phyloP scores from a whole-genome alignment of 2,329 filamentous ascomycete genomes.

The Hysterium pulicare region DNA sequence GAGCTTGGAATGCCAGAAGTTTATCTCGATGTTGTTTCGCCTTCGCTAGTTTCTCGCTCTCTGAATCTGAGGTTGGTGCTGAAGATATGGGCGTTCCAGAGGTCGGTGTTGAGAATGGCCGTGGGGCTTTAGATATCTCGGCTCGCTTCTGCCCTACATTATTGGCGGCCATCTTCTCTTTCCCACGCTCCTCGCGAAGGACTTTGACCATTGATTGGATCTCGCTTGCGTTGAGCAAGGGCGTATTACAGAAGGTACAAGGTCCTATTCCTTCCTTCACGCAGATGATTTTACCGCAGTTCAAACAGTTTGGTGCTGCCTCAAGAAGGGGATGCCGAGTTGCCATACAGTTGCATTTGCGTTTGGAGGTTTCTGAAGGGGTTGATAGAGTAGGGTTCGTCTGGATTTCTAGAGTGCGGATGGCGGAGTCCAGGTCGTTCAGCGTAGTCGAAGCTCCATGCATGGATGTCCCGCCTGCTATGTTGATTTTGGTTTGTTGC shows the following conservation, averaged over 20 bases:
- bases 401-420: constrained; percentile 83
- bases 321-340: constrained; percentile 80
- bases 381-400: constrained; percentile 72
- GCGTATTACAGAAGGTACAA: constrained; percentile 82
- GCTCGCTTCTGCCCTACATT: constrained; percentile 65
- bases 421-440: constrained; percentile 69
- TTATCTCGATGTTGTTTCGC: constrained; percentile 78
- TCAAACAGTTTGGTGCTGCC: constrained; percentile 90
- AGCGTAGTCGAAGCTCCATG: constrained; percentile 73
- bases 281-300: constrained; percentile 92
- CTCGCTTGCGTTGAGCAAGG: constrained; percentile 68
- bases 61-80: constrained; percentile 36
- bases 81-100: constrained; percentile 32
- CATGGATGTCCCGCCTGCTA: constrained; percentile 77
- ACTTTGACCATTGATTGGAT: constrained; percentile 82
- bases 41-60: constrained; percentile 60
- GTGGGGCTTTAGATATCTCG: constrained; percentile 60
- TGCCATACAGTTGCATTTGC: constrained; percentile 84
- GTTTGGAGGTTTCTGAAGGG: constrained; percentile 53
- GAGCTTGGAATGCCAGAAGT: constrained; percentile 75
- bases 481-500: constrained; percentile 63
- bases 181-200: constrained; percentile 78
- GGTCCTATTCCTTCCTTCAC: constrained; percentile 90
- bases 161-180: constrained; percentile 80
- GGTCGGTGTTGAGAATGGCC: constrained; percentile 53